Conservation (phyloP, 805 yeast species). For the Yamadazyma scolyti region DNA sequence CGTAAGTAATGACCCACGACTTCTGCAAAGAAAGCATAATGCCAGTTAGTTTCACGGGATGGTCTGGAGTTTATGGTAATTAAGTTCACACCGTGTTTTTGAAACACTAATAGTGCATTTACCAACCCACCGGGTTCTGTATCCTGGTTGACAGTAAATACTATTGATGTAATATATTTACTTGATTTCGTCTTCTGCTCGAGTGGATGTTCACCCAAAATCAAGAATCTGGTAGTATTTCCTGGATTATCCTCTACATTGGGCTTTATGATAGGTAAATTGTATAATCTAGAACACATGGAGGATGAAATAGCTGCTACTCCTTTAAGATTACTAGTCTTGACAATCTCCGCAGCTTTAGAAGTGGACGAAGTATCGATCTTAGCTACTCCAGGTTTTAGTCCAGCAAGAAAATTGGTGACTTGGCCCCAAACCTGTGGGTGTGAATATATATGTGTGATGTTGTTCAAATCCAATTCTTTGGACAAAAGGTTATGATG, state of each 20-base stretch:
- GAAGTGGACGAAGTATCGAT: constrained; percentile 80
- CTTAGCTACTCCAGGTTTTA: constrained; percentile 20
- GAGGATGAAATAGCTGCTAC: constrained; percentile 72
- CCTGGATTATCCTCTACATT: constrained; percentile 69
- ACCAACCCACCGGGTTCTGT: constrained; percentile 74
- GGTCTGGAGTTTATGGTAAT: constrained; percentile 79
- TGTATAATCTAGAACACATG: constrained; percentile 60
- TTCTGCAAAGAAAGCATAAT: constrained; percentile 79
- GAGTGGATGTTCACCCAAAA: constrained; percentile 41
- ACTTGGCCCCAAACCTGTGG: constrained; percentile 99
- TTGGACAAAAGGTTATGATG: constrained; percentile 68
- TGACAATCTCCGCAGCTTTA: constrained; percentile 70
- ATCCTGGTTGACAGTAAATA: constrained; percentile 61
- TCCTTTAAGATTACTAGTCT: constrained; percentile 29
- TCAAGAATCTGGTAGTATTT: constrained; percentile 84
- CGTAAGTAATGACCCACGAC: constrained; percentile 40
- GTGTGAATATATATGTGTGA: constrained; percentile 73
- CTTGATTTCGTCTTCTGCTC: constrained; percentile 5
- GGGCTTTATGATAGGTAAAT: constrained; percentile 49
- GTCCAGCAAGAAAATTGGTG: constrained; percentile 45
- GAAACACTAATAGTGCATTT: constrained; percentile 57
- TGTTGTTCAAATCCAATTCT: constrained; percentile 39
- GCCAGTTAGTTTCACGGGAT: constrained; percentile 64
- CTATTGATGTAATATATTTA: constrained; percentile 46
- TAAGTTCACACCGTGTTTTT: constrained; percentile 55